Conservation (phyloP, 2,329 filamentous ascomycete genomes). For the Alternaria burnsii region DNA sequence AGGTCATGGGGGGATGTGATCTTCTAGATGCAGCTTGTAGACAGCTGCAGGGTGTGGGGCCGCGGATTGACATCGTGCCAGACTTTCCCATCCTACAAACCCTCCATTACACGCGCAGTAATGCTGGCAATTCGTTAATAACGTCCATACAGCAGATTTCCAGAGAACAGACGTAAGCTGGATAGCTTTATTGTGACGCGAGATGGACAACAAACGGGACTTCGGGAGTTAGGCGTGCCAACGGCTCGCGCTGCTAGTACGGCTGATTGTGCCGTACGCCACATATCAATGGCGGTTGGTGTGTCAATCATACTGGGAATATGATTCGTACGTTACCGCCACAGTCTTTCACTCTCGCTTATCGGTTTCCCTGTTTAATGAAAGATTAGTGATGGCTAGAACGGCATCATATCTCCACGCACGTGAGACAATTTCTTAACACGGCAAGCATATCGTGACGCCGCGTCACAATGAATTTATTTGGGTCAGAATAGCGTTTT, state of each 20-base stretch:
- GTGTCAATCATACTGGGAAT: neutral
- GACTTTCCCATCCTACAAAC: neutral
- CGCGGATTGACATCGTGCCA: neutral
- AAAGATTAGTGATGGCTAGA: neutral
- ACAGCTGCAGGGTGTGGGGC: conserved; percentile 4
- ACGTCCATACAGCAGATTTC: neutral
- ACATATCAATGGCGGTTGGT: conserved; percentile 3
- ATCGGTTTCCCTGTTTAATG: neutral
- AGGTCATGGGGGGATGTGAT: conserved; percentile 1
- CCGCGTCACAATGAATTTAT: neutral
- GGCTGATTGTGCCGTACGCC: conserved; percentile 8
- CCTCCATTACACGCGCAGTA: neutral
- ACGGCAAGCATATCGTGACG: neutral
- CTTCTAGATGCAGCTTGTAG: neutral
- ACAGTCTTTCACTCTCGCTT: conserved; percentile 5
- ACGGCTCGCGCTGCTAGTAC: neutral
- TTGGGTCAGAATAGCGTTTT: conserved; percentile 1
- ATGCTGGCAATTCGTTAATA: neutral
- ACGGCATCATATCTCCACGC: neutral
- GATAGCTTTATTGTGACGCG: neutral
- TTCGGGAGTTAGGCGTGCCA: neutral
- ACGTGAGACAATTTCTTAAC: neutral
- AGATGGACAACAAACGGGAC: neutral
- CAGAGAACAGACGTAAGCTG: neutral
- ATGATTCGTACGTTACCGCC: conserved; percentile 9